Evolutionary conservation across 192 early-diverging fungal genomes (phyloP), one percentile per base, ranked within the genome.

Genomic region (Entomortierella parvispora): DNA sequence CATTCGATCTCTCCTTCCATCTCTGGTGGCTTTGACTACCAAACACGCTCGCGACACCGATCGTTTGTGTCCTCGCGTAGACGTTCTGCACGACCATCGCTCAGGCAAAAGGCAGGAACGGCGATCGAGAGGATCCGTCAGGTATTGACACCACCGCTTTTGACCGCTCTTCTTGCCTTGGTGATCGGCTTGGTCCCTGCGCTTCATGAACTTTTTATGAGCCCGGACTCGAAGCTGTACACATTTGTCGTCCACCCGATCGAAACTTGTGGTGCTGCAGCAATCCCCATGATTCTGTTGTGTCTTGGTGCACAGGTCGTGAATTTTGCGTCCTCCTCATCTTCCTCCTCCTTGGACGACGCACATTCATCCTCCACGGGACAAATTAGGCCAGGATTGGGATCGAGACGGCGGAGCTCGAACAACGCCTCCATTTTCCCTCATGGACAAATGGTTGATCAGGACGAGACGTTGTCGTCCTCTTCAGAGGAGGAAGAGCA

Each of bases 201-300:
- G 11, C 46, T 95, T 25, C 89, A 93, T 53, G 61, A 51, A 28
- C 42, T 89, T 0, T 70, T 95, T 20, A 92, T 89, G 80, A 82
- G 85, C 43, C 79, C 82, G 2, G 68, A 84, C 7, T 86, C 87
- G 8, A 79, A 90, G 47, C 61, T 90, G 6, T 76, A 88, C 63
- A 69, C 89, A 2, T 83, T 83, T 37, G 40, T 93, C 4, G 88
- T 89, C 60, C 85, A 88, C 49, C 88, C 90, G 1, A 84, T 94
- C 25, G 89, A 92, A 25, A 84, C 79, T 52, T 91, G 92, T 69
- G 93, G 93, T 37, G 84, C 87, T 26, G 92, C 91, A 4, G 91
- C 90, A 9, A 92, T 94, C 20, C 93, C 93, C 2, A 79, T 93
- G 56, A 91, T 93, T 28, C 71, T 94, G 47, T 81, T 93, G 2